Evolutionary conservation across 2,329 filamentous ascomycete species (phyloP), one percentile per base, ranked within the genome.

Genomic region (Sordariomycetes sp.): DNA sequence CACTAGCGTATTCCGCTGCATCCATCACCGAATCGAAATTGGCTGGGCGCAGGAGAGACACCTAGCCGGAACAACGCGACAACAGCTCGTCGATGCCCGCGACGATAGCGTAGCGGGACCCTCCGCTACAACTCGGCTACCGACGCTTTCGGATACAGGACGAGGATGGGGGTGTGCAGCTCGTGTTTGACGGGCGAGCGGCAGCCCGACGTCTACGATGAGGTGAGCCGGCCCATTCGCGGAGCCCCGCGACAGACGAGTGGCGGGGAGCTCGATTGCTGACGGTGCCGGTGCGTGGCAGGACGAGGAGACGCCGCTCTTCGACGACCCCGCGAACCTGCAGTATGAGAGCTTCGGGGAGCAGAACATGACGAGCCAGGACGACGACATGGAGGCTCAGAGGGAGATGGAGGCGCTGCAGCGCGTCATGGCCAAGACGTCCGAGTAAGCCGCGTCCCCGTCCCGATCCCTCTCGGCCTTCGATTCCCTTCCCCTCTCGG

Each of bases 331-430:
- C 39, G 79, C 79, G 63, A 74, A 73, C 58, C 71, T 79, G 62
- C 76, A 82, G 58, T 86, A 86, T 61, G 81, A 81, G 53, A 84
- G 80, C 66, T 85, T 86, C 62, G 76, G 75, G 58, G 80, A 85
- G 50, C 74, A 78, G 57, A 73, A 74, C 45, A 64, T 80, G 61
- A 76, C 74, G 57, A 70, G 73, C 55, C 79, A 81, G 63, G 76
- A 79, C 64, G 81, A 85, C 62, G 79, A 80, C 10, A 72, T 81
- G 59, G 83, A 86, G 66, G 76, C 77, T 28, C 81, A 84, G 67
- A 75, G 81, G 61, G 82, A 86, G 68, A 80, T 76, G 52, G 83
- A 86, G 67, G 82, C 82, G 58, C 68, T 86, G 55, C 81, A 85
- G 66, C 75, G 78, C 61, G 80, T 86, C 4, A 80, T 85, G 35